phyloP scores from a whole-genome alignment of 352 stramenopile genomes.

The Blastocystis sp. region DNA sequence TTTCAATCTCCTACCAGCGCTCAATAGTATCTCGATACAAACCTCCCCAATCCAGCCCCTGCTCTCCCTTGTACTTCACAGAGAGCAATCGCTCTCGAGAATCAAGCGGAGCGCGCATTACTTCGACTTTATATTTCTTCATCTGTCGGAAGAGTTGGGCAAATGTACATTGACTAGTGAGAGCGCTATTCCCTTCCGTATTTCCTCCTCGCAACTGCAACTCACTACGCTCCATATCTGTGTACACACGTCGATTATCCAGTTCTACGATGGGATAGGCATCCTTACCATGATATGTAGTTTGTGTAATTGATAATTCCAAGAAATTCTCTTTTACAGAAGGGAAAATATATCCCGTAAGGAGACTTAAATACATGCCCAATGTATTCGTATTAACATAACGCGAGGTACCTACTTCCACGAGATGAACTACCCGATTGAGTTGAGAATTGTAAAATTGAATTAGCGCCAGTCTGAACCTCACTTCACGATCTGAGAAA shows the following conservation, averaged over 20 bases:
- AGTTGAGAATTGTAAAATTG: conserved; percentile 60
- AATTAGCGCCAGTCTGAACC: conserved; percentile 14
- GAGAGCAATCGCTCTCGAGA: conserved; percentile 64
- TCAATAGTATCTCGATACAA: conserved; percentile 69
- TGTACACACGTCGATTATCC: conserved; percentile 62
- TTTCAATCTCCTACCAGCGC: conserved; percentile 43
- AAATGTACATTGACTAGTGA: conserved; percentile 54
- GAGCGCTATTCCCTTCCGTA: background rate
- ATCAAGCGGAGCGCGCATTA: conserved; percentile 51
- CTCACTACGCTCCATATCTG: conserved; percentile 46
- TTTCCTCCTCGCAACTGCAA: background rate
- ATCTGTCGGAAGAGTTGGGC: conserved; percentile 66
- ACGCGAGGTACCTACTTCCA: background rate
- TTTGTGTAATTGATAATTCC: conserved; percentile 63
- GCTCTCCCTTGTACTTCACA: conserved; percentile 69
- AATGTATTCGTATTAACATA: background rate
- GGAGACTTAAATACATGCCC: background rate
- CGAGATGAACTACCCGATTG: conserved; percentile 36
- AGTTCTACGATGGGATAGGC: conserved; percentile 35
- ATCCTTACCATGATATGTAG: conserved; percentile 47
- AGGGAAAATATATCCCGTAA: conserved; percentile 59
- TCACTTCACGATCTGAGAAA: background rate
- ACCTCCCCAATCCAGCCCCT: conserved; percentile 70
- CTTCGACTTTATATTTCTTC: background rate
- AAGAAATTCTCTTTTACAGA: conserved; percentile 54